Base-by-base conservation (phyloP, 345 rosid genomes). In the Brassica cretica region DNA sequence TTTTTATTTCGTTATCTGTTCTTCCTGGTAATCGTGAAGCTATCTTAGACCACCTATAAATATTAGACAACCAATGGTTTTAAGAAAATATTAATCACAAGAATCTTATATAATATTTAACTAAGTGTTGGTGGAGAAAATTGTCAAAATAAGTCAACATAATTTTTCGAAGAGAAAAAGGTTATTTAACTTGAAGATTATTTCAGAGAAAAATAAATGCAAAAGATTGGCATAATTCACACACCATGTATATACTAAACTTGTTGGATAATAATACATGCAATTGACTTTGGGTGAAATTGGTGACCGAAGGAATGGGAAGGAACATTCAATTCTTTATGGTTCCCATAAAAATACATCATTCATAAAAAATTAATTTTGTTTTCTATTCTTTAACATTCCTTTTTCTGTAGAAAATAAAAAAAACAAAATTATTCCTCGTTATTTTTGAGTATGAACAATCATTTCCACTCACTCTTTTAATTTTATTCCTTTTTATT, bases 1-100 rank as follows among this genome's bases (percentile, higher is more conserved):
- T 94, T 84, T 94, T 94, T 41, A 94, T 94, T 78, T 94, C 98
- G 56, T 94, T 94, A 77, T 94, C 98, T 0, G 98, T 94, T 81
- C 98, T 84, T 65, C 98, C 98, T 0, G 95, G 98, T 65, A 94
- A 80, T 74, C 89, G 87, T 24, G 95, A 92, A 14, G 98, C 98
- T 24, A 94, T 94, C 82, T 92, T 94, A 9, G 98, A 94, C 98
- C 98, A 94, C 86, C 98, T 94, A 78, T 32, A 75, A 32, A 32
- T 32, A 32, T 32, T 32, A 70, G 3, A 68, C 19, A 64, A 16
- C 7, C 32, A 74, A 37, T 15, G 10, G 8, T 29, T 35, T 1
- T 6, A 25, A 4, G 8, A n/a, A 4, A 29, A 1, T 7, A 32
- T 5, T 24, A 21, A 68, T 61, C 12, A 44, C 3, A 44, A 12